Evolutionary conservation across 2,329 filamentous ascomycete genomes (phyloP), one percentile per base, ranked within the genome.

Genomic region (Onygenales sp.): DNA sequence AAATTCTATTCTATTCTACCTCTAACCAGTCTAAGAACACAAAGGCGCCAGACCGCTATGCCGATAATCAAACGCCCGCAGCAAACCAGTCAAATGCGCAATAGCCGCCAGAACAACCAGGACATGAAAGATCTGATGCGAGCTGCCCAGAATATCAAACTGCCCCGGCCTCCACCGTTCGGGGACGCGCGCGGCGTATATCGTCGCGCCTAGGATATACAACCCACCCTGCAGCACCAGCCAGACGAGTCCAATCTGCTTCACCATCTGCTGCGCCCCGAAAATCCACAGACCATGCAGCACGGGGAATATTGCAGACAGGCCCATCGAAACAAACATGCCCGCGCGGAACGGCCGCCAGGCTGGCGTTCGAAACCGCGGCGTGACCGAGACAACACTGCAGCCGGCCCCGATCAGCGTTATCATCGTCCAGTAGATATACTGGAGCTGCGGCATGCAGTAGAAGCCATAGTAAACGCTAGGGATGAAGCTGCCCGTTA

Each of bases 81-180:
- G 67, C 71, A 97, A 78, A 48, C 88, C 91, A 51, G 83, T 84
- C 55, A 97, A 74, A 74, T 98, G 93, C 27, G 86, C 81, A 1
- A 81, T 79, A 0, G 89, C 92, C 0, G 93, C 93, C 56, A 90
- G 69, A 13, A 97, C 76, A 32, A 98, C 91, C 58, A 93, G 79
- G 40, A 95, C 75, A 73, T 98, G 93, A 69, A 98, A 98, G 58
- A 98, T 86, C 72, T 98, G 93, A 70, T 98, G 93, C 17, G 89
- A 95, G 66, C 85, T 90, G 39, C 93, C 92, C 81, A 87, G 87
- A 50, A 96, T 87, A 70, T 98, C 93, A 64, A 92, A 96, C 6
- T 69, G 75, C 1, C 89, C 88, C 0, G 92, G 93, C 44, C 74
- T 80, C 63, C 79, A 82, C 55, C 88, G 79, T 73, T 98, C 93